Base-by-base conservation (phyloP, 2,329 filamentous ascomycete genomes). In the Diaporthe caulivora region DNA sequence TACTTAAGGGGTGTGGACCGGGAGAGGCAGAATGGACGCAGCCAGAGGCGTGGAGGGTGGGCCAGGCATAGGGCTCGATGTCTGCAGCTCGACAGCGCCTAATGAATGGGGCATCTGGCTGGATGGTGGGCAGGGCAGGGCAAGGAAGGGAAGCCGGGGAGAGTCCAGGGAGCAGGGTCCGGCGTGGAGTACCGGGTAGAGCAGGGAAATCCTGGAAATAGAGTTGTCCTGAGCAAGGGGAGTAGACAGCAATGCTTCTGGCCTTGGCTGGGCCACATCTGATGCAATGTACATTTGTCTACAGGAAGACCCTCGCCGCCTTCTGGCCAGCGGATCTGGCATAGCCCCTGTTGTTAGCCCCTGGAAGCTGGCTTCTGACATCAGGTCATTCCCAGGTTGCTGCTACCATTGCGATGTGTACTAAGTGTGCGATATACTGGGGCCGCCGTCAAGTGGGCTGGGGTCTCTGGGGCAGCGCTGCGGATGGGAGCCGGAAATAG, bases 31-130 rank as follows among this genome's bases (percentile, higher is more conserved):
- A 71, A 57, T 62, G 42, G 18, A 6, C n/a, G 40, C 47, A 37
- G 62, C 34, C 34, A 40, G 47, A 26, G 37, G 42, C 18, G 31
- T 51, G n/a, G 31, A 53, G 55, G 49, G 53, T 70, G 67, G 67
- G 34, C 24, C 65, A 49, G 40, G 68, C 42, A 62, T 71, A 71
- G 55, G 68, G 68, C 68, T 71, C 57, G 34, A 71, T 71, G 68
- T 71, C 55, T 71, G 68, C 55, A 53, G 31, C 55, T 71, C 55
- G 69, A 71, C 69, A 71, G 69, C 69, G 69, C 69, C 69, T 71
- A 71, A 71, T 29, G 29, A 24, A 17, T 53, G 68, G 55, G 44
- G 55, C 34, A 62, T 42, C n/a, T 71, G 54, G 57, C 44, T 60
- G 68, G 68, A 62, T 44, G 29, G 68, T n/a, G 53, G 55, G n/a